Evolutionary conservation across 1,284 basidiomycete species (phyloP).

Genomic region (Ganoderma lucidum): DNA sequence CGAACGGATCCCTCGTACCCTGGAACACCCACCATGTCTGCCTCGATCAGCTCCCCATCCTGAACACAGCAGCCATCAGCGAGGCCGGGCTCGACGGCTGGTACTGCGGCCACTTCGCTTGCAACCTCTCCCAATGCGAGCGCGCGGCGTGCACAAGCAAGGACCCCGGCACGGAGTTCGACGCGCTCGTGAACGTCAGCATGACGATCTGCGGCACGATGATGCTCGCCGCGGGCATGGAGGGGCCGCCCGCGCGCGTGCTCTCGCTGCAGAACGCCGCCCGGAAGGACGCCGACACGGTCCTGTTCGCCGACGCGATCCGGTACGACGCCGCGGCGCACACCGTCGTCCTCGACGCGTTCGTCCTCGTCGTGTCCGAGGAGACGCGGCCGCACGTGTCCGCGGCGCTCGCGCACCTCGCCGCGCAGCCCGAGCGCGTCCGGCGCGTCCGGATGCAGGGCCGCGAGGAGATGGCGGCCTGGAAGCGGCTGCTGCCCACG

Average conservation of each 20-base stretch:
- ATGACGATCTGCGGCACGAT: slow-evolving; percentile 44
- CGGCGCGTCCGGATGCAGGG: slow-evolving; percentile 29
- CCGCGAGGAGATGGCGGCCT: slow-evolving; percentile 45
- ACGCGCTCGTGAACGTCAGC: slow-evolving; percentile 43
- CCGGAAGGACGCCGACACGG: slow-evolving; percentile 38
- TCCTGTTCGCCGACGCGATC: slow-evolving; percentile 52
- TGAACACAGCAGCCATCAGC: slow-evolving; percentile 27
- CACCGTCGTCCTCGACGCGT: slow-evolving; percentile 55
- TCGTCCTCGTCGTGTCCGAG: slow-evolving; percentile 39
- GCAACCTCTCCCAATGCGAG: slow-evolving; percentile 44
- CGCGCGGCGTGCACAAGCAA: slow-evolving; percentile 19
- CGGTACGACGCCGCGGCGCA: slow-evolving; percentile 53
- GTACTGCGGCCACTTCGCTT: slow-evolving; percentile 42
- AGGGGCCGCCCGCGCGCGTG: slow-evolving; percentile 28
- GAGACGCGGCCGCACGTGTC: too few species aligned
- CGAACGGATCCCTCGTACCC: slow-evolving; percentile 33
- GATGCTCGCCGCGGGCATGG: slow-evolving; percentile 35
- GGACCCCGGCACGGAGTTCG: slow-evolving; percentile 9
- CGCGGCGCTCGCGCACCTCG: too few species aligned
- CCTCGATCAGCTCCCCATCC: slow-evolving; percentile 45
- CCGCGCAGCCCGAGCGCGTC: slow-evolving; percentile 9
- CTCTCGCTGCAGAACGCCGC: slow-evolving; percentile 43
- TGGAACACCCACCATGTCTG: slow-evolving; percentile 54
- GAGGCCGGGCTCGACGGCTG: slow-evolving; percentile 33
- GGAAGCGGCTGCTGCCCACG: slow-evolving; percentile 56